Conservation (phyloP, 257 asterid genomes). For the Verbena officinalis region DNA sequence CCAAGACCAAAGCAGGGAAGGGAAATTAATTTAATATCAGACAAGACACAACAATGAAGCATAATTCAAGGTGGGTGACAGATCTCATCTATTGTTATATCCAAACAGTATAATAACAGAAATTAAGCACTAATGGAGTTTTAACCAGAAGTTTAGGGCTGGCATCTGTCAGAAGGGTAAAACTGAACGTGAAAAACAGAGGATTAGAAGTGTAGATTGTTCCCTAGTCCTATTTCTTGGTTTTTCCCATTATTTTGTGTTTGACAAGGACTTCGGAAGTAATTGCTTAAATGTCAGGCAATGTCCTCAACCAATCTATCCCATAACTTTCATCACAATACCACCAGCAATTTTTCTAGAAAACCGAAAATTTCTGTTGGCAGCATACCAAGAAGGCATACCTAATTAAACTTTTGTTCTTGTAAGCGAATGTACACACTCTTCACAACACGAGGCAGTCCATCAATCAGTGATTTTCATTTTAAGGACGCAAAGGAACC, state of each 20-base stretch:
- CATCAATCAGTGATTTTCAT: constrained; percentile 1
- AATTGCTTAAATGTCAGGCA: neutral
- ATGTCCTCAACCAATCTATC: constrained; percentile 15
- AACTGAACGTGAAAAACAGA: neutral
- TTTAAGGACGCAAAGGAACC: neutral
- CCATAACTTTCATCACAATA: neutral
- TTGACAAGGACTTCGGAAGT: neutral
- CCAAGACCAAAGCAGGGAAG: neutral
- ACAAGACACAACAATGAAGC: constrained; percentile 3
- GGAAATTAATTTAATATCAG: constrained; percentile 4
- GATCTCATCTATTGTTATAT: neutral
- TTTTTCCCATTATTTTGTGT: neutral
- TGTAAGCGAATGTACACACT: constrained; percentile 7
- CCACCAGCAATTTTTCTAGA: constrained; percentile 14
- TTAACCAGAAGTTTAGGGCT: neutral
- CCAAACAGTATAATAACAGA: neutral
- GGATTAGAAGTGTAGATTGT: constrained; percentile 10
- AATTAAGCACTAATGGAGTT: neutral
- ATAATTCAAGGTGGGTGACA: neutral
- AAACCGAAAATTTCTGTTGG: neutral
- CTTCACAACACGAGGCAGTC: constrained; percentile 17
- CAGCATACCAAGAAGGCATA: neutral
- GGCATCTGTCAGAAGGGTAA: constrained; percentile 7
- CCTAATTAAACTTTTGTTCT: neutral
- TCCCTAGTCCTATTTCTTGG: constrained; percentile 1